phyloP scores from a whole-genome alignment of 2,329 filamentous ascomycete species.

The Pseudogymnoascus sp. region DNA sequence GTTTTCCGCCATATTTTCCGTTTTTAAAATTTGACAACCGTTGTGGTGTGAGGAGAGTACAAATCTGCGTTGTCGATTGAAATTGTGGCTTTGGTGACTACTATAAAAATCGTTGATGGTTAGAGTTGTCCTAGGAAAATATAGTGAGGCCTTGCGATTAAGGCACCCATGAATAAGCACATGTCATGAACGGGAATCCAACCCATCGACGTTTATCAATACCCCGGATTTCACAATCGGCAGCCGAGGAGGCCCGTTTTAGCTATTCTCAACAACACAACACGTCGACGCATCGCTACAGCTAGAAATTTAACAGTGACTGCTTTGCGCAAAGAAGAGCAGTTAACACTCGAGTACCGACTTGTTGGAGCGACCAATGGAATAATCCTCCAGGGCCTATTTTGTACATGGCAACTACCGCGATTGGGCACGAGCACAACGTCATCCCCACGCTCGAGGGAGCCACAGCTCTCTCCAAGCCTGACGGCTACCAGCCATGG shows the following conservation, averaged over 20 bases:
- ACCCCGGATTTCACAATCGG: slow-evolving; percentile 7
- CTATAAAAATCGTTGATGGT: background rate
- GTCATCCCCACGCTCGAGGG: slow-evolving; percentile 9
- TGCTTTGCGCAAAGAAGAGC: background rate
- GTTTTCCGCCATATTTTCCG: slow-evolving; percentile 49
- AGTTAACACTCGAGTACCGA: background rate
- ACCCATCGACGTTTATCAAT: slow-evolving; percentile 4
- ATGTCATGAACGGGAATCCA: slow-evolving; percentile 6
- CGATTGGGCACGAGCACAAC: slow-evolving; percentile 5
- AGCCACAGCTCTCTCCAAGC: background rate
- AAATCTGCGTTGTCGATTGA: background rate
- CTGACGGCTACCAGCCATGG: slow-evolving; percentile 43
- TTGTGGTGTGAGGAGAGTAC: background rate
- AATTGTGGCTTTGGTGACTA: background rate
- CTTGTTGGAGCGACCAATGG: background rate
- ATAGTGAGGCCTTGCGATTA: background rate
- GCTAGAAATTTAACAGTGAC: background rate
- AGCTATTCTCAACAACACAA: background rate
- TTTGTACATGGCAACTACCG: background rate
- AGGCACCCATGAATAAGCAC: background rate
- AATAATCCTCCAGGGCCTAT: background rate
- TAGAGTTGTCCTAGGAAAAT: background rate
- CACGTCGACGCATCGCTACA: background rate
- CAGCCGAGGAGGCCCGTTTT: slow-evolving; percentile 1
- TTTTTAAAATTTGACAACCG: background rate